phyloP scores from a whole-genome alignment of 495 filamentous ascomycete genomes.

The Lasiosphaeria miniovina region DNA sequence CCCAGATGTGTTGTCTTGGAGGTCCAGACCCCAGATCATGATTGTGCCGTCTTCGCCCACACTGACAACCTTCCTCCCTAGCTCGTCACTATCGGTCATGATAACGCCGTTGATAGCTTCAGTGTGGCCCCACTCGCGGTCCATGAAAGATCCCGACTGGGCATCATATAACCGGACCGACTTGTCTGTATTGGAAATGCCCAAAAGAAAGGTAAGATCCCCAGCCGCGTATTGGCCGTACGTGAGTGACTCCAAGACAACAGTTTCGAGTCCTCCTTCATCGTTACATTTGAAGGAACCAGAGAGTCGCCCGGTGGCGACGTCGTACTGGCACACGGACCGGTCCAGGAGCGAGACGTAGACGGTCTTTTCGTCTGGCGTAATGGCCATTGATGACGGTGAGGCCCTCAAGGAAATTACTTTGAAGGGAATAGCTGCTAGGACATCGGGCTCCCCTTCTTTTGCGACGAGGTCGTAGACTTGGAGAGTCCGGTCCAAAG shows the following conservation, averaged over 20 bases:
- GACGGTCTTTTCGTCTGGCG: constrained; percentile 60
- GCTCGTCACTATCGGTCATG: constrained; percentile 60
- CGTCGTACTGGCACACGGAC: constrained; percentile 71
- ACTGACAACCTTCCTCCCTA: constrained; percentile 59
- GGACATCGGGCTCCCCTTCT: constrained; percentile 61
- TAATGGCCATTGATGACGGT: constrained; percentile 74
- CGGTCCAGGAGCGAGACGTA: constrained; percentile 80
- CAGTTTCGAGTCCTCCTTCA: constrained; percentile 71
- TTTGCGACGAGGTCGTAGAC: constrained; percentile 72
- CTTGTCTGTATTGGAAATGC: constrained; percentile 89
- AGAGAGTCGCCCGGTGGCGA: constrained; percentile 65
- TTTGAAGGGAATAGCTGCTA: constrained; percentile 71
- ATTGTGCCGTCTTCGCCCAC: constrained; percentile 80
- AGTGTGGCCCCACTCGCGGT: constrained; percentile 90
- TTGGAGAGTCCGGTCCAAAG: constrained; percentile 80
- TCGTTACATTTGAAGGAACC: constrained; percentile 79
- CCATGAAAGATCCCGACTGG: constrained; percentile 69
- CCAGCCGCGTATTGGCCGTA: constrained; percentile 43
- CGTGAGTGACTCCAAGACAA: constrained; percentile 74
- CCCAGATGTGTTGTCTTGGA: constrained; percentile 34
- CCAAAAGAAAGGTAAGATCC: constrained; percentile 61
- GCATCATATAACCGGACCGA: constrained; percentile 86
- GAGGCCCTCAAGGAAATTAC: constrained; percentile 81
- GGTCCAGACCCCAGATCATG: constrained; percentile 74
- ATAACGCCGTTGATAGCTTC: constrained; percentile 82